Evolutionary conservation across 2,329 filamentous ascomycete species (phyloP).

Genomic region (Albophoma yamanashiensis): DNA sequence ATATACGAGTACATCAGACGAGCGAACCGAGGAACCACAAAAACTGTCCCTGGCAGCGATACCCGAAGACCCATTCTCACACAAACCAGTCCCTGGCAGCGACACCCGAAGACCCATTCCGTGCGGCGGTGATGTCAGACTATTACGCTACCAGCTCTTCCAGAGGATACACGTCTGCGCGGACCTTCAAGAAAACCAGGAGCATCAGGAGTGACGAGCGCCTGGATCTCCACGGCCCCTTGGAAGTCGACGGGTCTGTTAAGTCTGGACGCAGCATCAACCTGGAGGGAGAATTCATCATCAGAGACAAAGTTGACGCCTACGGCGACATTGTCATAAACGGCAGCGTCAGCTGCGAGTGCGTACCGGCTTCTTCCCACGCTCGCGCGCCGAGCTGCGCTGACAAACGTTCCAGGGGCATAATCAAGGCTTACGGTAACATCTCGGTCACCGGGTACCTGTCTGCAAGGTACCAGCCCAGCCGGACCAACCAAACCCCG

Average conservation of each 20-base stretch:
- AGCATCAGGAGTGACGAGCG: conserved; percentile 31
- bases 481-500: background rate
- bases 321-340: conserved; percentile 32
- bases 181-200: conserved; percentile 19
- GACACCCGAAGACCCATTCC: background rate
- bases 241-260: conserved; percentile 37
- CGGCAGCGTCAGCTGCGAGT: conserved; percentile 33
- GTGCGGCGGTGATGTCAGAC: conserved; percentile 12
- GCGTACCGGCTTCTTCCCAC: conserved; percentile 8
- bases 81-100: background rate
- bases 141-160: conserved; percentile 14
- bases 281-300: conserved; percentile 31
- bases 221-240: conserved; percentile 29
- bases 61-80: background rate
- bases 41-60: background rate
- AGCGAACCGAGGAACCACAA: background rate
- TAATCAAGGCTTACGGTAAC: conserved; percentile 36
- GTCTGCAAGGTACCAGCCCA: conserved; percentile 20
- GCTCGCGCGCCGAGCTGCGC: background rate
- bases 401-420: conserved; percentile 19
- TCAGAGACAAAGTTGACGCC: conserved; percentile 34
- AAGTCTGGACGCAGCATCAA: conserved; percentile 32
- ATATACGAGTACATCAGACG: background rate
- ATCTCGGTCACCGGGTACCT: conserved; percentile 29
- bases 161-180: conserved; percentile 9